These are phyloP conservation scores for Sequoiadendron giganteum DNA, from an alignment of 75 land plant genomes.

Conservation along the genomic window DNA sequence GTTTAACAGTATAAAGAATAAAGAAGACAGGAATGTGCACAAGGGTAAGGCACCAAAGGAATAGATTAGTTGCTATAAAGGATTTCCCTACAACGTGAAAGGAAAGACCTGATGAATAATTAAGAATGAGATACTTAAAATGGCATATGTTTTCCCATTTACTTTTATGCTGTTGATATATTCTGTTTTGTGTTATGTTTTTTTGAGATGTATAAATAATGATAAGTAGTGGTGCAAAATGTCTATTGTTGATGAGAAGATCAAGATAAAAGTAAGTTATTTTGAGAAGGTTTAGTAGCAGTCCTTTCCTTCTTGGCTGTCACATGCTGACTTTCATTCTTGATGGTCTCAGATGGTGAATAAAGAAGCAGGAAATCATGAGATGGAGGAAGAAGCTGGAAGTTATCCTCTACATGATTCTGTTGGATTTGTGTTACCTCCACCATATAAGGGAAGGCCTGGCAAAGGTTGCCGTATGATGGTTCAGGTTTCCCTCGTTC, in stretches of 20 bases:
- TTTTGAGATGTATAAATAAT: background rate
- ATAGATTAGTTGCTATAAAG: background rate
- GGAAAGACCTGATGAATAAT: background rate
- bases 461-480: conserved; percentile 32
- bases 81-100: background rate
- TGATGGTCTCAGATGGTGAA: background rate
- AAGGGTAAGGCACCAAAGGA: background rate
- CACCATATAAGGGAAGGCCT: conserved; percentile 17
- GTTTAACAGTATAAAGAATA: background rate
- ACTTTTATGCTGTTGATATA: background rate
- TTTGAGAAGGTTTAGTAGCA: no score
- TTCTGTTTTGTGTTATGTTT: background rate
- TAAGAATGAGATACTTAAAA: background rate
- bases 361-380: background rate
- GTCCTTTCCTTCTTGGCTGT: no score
- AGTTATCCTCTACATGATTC: background rate
- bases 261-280: background rate
- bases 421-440: background rate
- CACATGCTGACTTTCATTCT: no score
- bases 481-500: conserved; percentile 22
- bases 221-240: background rate
- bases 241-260: background rate
- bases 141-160: background rate
- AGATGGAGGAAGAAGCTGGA: background rate
- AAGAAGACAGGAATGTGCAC: background rate